phyloP scores from a whole-genome alignment of 257 asterid species.

The Voacanga thouarsii region DNA sequence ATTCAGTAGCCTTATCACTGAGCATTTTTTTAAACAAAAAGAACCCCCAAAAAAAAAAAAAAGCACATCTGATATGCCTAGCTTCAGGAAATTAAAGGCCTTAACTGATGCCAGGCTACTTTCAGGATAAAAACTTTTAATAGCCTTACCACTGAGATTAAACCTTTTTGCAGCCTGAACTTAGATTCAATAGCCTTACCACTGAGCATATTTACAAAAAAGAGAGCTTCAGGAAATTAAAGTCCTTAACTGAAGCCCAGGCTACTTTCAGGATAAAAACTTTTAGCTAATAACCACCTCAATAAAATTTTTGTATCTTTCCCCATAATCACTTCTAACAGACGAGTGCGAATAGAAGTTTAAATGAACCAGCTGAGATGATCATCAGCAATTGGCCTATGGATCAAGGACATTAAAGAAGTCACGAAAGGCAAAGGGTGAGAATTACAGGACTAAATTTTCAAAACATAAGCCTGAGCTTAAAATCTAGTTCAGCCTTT shows the following conservation, averaged over 20 bases:
- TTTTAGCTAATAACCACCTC: neutral
- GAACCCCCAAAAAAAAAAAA: too few relatives aligned
- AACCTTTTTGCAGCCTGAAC: too few relatives aligned
- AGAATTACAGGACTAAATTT: neutral
- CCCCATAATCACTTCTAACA: neutral
- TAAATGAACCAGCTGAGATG: neutral
- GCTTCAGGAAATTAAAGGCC: too few relatives aligned
- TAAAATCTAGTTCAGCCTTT: neutral
- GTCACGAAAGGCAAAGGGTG: neutral
- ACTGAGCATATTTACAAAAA: constrained; percentile 20
- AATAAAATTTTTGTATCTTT: neutral
- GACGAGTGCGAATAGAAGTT: neutral
- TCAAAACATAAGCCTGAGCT: neutral
- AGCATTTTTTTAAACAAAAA: constrained; percentile 19
- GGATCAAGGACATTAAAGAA: neutral
- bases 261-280: constrained; percentile 1
- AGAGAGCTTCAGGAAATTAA: constrained; percentile 26
- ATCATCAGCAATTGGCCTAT: neutral
- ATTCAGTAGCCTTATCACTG: constrained; percentile 53
- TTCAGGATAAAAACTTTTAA: neutral
- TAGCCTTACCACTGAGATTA: too few relatives aligned
- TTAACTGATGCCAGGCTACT: constrained; percentile 25
- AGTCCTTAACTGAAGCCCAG: constrained; percentile 28
- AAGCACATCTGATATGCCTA: too few relatives aligned
- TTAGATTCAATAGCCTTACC: too few relatives aligned